A percentile compares a stretch with the other conserved stretches of the same genome.
phyloP scores from a whole-genome alignment of 192 early-diverging fungal species.

The Coemansia sp. region DNA sequence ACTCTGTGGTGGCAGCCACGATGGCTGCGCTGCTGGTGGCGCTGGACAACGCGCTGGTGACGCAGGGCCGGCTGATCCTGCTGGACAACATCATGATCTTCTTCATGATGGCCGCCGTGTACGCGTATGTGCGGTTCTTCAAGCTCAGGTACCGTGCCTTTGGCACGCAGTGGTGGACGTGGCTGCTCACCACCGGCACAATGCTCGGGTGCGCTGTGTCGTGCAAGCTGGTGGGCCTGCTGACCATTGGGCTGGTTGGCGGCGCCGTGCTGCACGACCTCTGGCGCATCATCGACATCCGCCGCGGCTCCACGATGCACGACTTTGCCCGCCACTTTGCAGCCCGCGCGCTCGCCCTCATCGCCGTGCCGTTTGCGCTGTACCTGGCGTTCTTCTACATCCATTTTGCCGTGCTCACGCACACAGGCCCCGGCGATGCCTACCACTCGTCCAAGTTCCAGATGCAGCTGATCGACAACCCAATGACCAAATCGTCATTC shows the following conservation, averaged over 20 bases:
- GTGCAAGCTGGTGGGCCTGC: constrained; percentile 95
- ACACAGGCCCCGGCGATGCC: constrained; percentile 87
- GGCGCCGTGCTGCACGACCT: constrained; percentile 82
- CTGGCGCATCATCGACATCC: constrained; percentile 88
- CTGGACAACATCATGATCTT: constrained; percentile 93
- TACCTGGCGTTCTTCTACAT: constrained; percentile 92
- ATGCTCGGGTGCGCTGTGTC: constrained; percentile 67
- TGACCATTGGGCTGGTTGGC: constrained; percentile 83
- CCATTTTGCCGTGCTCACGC: constrained; percentile 89
- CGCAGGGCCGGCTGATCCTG: constrained; percentile 89
- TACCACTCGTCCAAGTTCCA: constrained; percentile 95
- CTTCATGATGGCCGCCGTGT: constrained; percentile 82
- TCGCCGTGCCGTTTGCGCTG: constrained; percentile 75
- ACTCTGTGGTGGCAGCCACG: constrained; percentile 69
- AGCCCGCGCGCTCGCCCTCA: constrained; percentile 85
- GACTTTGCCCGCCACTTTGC: constrained; percentile 80
- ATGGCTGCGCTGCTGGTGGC: constrained; percentile 77
- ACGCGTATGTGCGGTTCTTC: constrained; percentile 86
- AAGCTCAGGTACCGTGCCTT: constrained; percentile 76
- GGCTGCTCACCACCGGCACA: constrained; percentile 79
- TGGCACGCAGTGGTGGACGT: constrained; percentile 78
- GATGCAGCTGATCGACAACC: constrained; percentile 79
- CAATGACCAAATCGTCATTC: constrained; percentile 63
- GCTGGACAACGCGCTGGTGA: constrained; percentile 90
- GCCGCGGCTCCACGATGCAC: constrained; percentile 68